These are phyloP conservation scores for Gossypium raimondii DNA, from an alignment of 345 rosid genomes.

Conservation along the genomic window DNA sequence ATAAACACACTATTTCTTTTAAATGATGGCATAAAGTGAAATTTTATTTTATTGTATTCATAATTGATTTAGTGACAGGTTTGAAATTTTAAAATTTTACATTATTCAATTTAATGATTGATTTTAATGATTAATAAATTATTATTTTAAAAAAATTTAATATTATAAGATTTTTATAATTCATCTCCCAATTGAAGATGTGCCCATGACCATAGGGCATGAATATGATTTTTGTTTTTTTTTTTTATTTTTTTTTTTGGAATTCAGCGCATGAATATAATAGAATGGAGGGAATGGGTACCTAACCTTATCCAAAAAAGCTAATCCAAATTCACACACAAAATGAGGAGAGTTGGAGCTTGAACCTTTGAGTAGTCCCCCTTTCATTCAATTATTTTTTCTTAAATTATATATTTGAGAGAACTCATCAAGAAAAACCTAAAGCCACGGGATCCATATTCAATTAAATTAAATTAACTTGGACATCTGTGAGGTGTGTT, in stretches of 20 bases:
- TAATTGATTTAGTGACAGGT: too few relatives aligned
- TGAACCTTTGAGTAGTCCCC: background rate
- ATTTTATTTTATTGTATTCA: too few relatives aligned
- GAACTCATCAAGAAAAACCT: background rate
- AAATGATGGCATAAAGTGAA: too few relatives aligned
- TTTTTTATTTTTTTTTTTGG: too few relatives aligned
- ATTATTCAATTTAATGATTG: too few relatives aligned
- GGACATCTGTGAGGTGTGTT: rapidly evolving
- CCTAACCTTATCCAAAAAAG: conserved; percentile 1
- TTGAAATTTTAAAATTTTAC: too few relatives aligned
- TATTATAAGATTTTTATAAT: background rate
- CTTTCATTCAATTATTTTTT: conserved; percentile 5
- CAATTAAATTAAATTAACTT: too few relatives aligned
- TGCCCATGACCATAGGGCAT: background rate
- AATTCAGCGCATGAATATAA: too few relatives aligned
- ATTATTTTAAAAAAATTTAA: background rate
- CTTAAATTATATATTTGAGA: background rate
- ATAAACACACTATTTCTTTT: too few relatives aligned
- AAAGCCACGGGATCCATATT: too few relatives aligned
- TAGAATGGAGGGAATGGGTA: background rate
- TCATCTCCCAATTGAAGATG: background rate
- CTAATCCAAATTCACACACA: background rate
- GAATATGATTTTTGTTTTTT: background rate
- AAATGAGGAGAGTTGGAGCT: background rate
- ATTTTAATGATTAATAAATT: too few relatives aligned